Conservation (phyloP, 1,284 basidiomycete species). For the Cryptococcus sp. region DNA sequence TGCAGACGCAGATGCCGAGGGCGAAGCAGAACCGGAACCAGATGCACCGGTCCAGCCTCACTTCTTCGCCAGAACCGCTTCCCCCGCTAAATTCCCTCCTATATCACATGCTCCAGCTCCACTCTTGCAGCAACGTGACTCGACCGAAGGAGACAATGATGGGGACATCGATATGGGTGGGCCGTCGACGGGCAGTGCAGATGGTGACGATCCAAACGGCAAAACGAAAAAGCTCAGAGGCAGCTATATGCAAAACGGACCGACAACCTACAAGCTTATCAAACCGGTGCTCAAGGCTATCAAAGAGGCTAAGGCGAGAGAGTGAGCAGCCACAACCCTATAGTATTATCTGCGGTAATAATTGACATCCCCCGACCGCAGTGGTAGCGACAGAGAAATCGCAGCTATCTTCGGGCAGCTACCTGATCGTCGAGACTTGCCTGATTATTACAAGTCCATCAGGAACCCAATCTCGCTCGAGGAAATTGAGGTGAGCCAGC, state of each 20-base stretch:
- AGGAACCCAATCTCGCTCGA: conserved; percentile 81
- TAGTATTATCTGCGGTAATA: conserved; percentile 1
- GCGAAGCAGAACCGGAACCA: conserved; percentile 15
- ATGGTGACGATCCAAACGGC: conserved; percentile 8
- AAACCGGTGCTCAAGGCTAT: conserved; percentile 47
- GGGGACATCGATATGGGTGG: conserved; percentile 20
- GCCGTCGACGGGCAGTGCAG: conserved; percentile 19
- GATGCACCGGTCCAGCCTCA: not conserved
- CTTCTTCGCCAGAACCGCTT: not conserved
- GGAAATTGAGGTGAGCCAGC: conserved; percentile 69
- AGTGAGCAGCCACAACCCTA: conserved; percentile 30
- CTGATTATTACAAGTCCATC: conserved; percentile 91
- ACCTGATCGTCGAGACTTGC: conserved; percentile 74
- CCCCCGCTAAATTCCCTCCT: not conserved
- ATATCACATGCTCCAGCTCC: not conserved
- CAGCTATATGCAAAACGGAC: conserved; percentile 46
- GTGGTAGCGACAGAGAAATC: conserved; percentile 64
- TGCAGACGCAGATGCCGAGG: conserved; percentile 16
- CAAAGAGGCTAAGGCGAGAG: conserved; percentile 39
- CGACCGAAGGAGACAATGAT: not conserved
- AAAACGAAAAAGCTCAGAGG: conserved; percentile 31
- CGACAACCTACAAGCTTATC: conserved; percentile 49
- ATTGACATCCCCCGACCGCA: conserved; percentile 5
- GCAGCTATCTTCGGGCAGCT: conserved; percentile 72
- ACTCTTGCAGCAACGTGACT: not conserved